Evolutionary conservation across 495 filamentous ascomycete species (phyloP).

Genomic region (Echria macrotheca): DNA sequence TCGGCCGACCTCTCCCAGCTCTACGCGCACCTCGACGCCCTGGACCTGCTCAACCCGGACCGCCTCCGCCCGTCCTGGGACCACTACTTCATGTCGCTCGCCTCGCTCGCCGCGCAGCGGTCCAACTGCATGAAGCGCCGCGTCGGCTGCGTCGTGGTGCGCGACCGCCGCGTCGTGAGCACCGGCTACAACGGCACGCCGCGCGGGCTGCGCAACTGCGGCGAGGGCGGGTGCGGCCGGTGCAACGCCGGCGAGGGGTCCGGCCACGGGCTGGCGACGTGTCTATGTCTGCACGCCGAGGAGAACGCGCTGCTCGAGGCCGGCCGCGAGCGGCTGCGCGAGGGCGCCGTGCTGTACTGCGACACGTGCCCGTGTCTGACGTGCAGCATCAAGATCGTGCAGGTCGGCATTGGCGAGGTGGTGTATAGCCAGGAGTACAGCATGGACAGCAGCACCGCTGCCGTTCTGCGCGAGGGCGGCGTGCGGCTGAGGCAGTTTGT

Average conservation of each 20-base stretch:
- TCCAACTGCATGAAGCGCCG: constrained; percentile 98
- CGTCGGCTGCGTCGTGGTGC: constrained; percentile 91
- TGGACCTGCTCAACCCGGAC: constrained; percentile 71
- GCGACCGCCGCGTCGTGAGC: constrained; percentile 80
- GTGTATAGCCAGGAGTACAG: constrained; percentile 91
- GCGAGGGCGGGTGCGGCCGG: constrained; percentile 83
- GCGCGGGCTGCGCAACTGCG: constrained; percentile 79
- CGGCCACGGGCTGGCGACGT: constrained; percentile 73
- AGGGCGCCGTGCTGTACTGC: constrained; percentile 79
- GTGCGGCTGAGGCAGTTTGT: constrained; percentile 76
- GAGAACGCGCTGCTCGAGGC: constrained; percentile 96
- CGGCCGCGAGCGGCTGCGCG: constrained; percentile 80
- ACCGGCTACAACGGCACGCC: constrained; percentile 99
- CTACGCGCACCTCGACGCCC: constrained; percentile 56
- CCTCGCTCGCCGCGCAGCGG: constrained; percentile 82
- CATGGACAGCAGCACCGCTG: constrained; percentile 84
- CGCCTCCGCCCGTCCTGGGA: constrained; percentile 93
- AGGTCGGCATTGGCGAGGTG: constrained; percentile 91
- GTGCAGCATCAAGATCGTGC: constrained; percentile 96
- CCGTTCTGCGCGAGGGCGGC: constrained; percentile 68
- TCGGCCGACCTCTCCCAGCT: constrained; percentile 65
- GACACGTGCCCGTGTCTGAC: constrained; percentile 97
- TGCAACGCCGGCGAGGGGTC: constrained; percentile 69
- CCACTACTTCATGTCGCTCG: constrained; percentile 94
- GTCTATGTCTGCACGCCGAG: constrained; percentile 92